These are phyloP conservation scores for Penicillium sp. DNA, from an alignment of 2,329 filamentous ascomycete genomes.

Conservation along the genomic window DNA sequence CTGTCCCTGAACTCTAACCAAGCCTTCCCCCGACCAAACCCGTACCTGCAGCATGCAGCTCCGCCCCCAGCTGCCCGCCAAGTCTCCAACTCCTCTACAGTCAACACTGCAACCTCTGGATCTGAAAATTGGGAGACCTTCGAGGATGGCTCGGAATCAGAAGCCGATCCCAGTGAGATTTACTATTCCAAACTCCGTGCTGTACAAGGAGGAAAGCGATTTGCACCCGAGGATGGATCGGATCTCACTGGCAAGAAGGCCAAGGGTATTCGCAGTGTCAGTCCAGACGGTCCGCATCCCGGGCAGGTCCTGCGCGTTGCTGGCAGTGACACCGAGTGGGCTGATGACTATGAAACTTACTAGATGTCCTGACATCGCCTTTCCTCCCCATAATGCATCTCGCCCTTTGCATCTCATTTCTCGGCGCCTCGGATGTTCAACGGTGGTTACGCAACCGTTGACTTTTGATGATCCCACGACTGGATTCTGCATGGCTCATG, in stretches of 20 bases:
- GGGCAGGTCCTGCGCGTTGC: slow-evolving; percentile 46
- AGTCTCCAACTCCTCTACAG: slow-evolving; percentile 66
- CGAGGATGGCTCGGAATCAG: slow-evolving; percentile 74
- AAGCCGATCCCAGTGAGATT: slow-evolving; percentile 69
- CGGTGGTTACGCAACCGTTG: slow-evolving; percentile 19
- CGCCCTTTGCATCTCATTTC: background rate
- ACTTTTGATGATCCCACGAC: slow-evolving; percentile 30
- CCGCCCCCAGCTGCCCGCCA: slow-evolving; percentile 57
- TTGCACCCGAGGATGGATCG: slow-evolving; percentile 42
- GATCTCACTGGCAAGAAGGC: slow-evolving; percentile 41
- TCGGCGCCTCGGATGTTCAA: slow-evolving; percentile 18
- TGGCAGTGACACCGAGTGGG: slow-evolving; percentile 55
- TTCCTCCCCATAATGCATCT: slow-evolving; percentile 1
- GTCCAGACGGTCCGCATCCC: slow-evolving; percentile 42
- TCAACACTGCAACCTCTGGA: slow-evolving; percentile 67
- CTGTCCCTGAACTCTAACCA: slow-evolving; percentile 33
- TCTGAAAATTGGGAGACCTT: slow-evolving; percentile 99
- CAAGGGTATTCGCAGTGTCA: slow-evolving; percentile 49
- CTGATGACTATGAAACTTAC: slow-evolving; percentile 49
- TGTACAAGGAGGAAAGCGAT: slow-evolving; percentile 61
- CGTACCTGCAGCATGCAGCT: slow-evolving; percentile 36
- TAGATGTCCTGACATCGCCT: slow-evolving; percentile 19
- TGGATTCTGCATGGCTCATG: slow-evolving; percentile 22
- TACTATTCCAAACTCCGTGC: slow-evolving; percentile 78
- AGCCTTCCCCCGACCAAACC: slow-evolving; percentile 34